phyloP scores from a whole-genome alignment of 2,329 filamentous ascomycete genomes.

The Fusarium marasasianum region DNA sequence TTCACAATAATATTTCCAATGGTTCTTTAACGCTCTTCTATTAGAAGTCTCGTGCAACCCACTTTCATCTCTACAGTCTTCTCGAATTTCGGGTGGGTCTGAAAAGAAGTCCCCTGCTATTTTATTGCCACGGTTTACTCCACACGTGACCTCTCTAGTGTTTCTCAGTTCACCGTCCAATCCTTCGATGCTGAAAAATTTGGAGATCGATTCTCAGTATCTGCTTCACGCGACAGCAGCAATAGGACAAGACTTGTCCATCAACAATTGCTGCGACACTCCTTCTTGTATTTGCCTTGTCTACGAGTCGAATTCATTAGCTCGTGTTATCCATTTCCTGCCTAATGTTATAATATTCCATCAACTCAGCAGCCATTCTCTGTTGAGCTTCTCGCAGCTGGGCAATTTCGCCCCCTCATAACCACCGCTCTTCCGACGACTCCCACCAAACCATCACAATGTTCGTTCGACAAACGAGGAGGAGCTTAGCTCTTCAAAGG shows the following conservation, averaged over 20 bases:
- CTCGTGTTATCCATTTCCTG: not conserved
- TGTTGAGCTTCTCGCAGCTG: slow-evolving; percentile 21
- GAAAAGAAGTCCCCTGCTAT: slow-evolving; percentile 6
- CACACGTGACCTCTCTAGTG: slow-evolving; percentile 34
- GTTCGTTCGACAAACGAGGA: slow-evolving; percentile 49
- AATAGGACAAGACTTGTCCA: slow-evolving; percentile 28
- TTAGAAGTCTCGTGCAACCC: not conserved
- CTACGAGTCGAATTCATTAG: not conserved
- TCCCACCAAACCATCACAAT: slow-evolving; percentile 39
- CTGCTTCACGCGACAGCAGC: slow-evolving; percentile 40
- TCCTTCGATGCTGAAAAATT: slow-evolving; percentile 43
- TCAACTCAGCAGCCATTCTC: slow-evolving; percentile 20
- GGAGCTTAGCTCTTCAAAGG: slow-evolving; percentile 42
- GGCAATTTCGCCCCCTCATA: not conserved
- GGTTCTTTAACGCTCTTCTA: not conserved
- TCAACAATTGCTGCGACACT: slow-evolving; percentile 16
- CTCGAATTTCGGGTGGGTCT: slow-evolving; percentile 12
- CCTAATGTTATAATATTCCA: slow-evolving; percentile 40
- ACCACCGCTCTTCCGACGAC: not conserved
- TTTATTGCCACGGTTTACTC: slow-evolving; percentile 4
- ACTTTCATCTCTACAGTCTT: not conserved
- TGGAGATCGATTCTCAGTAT: slow-evolving; percentile 31
- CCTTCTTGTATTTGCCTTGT: slow-evolving; percentile 4
- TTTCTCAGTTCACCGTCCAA: slow-evolving; percentile 7
- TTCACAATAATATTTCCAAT: not conserved